Conservation (phyloP, 495 filamentous ascomycete species). For the Aspergillus sclerotiicarbonarius region DNA sequence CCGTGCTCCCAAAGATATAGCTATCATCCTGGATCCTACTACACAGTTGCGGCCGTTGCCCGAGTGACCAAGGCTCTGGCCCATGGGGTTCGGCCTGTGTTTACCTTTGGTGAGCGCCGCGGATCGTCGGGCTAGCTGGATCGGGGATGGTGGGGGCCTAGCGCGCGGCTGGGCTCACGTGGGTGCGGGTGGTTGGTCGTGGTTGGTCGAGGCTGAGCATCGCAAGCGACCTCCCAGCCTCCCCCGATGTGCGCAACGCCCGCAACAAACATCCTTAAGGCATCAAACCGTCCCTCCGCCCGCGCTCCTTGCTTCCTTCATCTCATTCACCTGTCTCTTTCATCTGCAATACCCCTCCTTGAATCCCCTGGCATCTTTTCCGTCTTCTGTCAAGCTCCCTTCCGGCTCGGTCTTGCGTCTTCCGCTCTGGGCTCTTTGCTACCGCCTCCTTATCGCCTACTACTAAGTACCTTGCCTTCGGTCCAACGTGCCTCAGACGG, state of each 20-base stretch:
- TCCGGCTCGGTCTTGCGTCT: slow-evolving; percentile 3
- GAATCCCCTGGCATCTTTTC: slow-evolving; percentile 15
- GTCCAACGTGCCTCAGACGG: slow-evolving; percentile 11
- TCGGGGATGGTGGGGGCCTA: slow-evolving; percentile 10
- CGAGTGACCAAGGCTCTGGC: slow-evolving; percentile 16
- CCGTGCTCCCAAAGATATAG: neutral
- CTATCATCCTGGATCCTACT: neutral
- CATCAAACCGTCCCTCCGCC: slow-evolving; percentile 26
- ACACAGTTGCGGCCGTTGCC: slow-evolving; percentile 18
- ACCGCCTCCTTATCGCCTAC: slow-evolving; percentile 5
- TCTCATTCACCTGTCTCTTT: slow-evolving; percentile 17
- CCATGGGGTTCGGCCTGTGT: slow-evolving; percentile 25
- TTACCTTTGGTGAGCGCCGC: slow-evolving; percentile 35
- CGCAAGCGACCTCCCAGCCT: slow-evolving; percentile 40
- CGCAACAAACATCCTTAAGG: slow-evolving; percentile 34
- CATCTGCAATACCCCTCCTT: slow-evolving; percentile 6
- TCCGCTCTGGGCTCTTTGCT: neutral
- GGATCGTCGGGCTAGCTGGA: slow-evolving; percentile 28
- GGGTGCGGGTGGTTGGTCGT: slow-evolving; percentile 24
- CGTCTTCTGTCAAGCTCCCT: slow-evolving; percentile 11
- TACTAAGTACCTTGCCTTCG: slow-evolving; percentile 3
- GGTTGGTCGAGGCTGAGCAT: slow-evolving; percentile 27
- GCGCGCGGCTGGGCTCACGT: slow-evolving; percentile 31
- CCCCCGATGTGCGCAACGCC: slow-evolving; percentile 29
- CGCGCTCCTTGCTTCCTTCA: slow-evolving; percentile 27